Evolutionary conservation across 2,329 filamentous ascomycete species (phyloP), one percentile per base, ranked within the genome.

Genomic region (Penicillium sp.): DNA sequence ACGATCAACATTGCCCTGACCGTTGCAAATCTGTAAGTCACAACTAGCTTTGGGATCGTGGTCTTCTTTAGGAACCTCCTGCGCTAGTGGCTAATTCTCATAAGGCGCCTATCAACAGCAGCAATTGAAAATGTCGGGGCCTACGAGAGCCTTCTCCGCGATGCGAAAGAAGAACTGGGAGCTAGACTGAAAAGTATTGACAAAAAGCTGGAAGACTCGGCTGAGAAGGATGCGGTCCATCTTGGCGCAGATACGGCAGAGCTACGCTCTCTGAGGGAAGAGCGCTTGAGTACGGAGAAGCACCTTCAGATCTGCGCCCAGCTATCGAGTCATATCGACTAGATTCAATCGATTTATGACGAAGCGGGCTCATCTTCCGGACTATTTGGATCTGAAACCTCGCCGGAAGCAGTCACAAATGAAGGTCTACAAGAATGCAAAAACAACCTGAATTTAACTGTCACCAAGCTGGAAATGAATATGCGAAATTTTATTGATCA

Each of bases 1-100:
- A 70, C 65, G 18, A 67, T 70, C 18, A 64, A 39, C 32, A 68
- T 72, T 57, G 65, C 68, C 13, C 60, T 73, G 15, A 62, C 57
- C 7, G 59, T 70, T 48, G 58, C 58, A 43, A 67, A 62, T 38
- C 57, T 71, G 67, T 71, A 59, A 62, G 65, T 61, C 27, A 36
- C 13, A 10, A 11, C 10, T 23, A 28, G 19, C 27, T 32, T 45
- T 36, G 36, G 15, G 32, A 43, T 7, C 26, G 13, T 15, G 3
- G 2, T 25, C 6, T 33, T 33, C 31, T 23, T 2, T 23, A 7
- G 21, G 21, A 23, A 11, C 21, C 21, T 23, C 21, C 21, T 23
- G 7, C 11, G 21, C 21, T 23, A 11, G 21, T 23, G 21, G 21
- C 21, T 23, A 11, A 23, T 23, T 23, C 21, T 35, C 23, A 20